phyloP scores from a whole-genome alignment of 176 grass and related monocot genomes.

The Rhynchospora tenuis region DNA sequence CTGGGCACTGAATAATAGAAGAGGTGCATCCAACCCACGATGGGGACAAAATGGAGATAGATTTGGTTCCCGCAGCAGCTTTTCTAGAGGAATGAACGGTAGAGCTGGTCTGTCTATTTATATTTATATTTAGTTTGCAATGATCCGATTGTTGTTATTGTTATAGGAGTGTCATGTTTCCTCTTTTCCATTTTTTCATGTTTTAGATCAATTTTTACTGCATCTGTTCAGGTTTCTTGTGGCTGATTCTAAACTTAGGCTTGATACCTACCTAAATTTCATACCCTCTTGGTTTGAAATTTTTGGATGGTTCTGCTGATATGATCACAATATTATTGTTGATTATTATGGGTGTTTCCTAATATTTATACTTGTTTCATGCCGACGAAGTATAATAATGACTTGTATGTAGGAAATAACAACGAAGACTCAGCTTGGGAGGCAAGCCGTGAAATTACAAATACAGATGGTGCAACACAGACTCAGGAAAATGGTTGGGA shows the following conservation, averaged over 20 bases:
- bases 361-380: neutral
- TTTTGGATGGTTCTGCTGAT: neutral
- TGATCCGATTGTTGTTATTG: neutral
- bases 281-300: neutral
- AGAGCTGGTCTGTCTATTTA: conserved; percentile 13
- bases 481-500: conserved; percentile 18
- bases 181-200: neutral
- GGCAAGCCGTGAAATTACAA: neutral
- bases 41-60: neutral
- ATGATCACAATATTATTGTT: neutral
- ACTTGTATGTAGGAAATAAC: neutral
- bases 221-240: neutral
- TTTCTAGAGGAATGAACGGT: conserved; percentile 6
- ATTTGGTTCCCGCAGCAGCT: neutral
- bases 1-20: neutral
- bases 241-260: neutral
- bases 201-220: neutral
- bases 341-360: neutral
- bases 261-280: neutral
- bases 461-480: conserved; percentile 1
- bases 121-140: neutral
- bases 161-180: neutral
- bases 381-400: neutral
- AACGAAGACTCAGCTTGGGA: neutral
- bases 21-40: neutral